phyloP scores from a whole-genome alignment of 257 asterid species.

The Solanum paucissectum region DNA sequence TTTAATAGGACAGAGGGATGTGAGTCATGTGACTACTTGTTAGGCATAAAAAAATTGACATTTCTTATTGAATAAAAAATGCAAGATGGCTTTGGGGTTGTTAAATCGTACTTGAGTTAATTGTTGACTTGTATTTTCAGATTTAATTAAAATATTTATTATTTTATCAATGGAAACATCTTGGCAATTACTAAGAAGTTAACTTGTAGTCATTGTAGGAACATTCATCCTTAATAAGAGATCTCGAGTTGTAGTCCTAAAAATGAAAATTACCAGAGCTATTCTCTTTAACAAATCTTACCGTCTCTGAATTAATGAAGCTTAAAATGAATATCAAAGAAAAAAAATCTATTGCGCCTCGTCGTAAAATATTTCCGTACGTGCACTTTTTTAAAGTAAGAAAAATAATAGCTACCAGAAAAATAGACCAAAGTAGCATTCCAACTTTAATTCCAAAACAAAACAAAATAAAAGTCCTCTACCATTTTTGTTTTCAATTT shows the following conservation, averaged over 20 bases:
- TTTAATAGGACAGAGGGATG: neutral
- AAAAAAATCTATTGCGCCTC: fast-evolving
- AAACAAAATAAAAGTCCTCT: neutral
- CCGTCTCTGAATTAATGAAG: neutral
- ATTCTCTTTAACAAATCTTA: too few species aligned
- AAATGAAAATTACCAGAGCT: too few species aligned
- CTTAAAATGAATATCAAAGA: neutral
- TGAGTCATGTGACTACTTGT: neutral
- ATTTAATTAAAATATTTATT: neutral
- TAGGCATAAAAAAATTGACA: neutral
- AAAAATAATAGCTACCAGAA: neutral
- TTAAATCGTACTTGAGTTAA: neutral
- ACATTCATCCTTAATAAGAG: neutral
- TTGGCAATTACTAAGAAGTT: neutral
- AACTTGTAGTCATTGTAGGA: fast-evolving
- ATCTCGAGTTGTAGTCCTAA: too few species aligned
- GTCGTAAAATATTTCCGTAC: neutral
- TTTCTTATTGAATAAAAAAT: neutral
- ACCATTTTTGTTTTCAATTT: neutral
- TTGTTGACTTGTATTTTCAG: neutral
- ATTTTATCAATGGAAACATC: neutral
- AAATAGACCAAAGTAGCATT: neutral
- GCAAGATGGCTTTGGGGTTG: neutral
- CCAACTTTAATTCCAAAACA: neutral
- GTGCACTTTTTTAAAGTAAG: neutral